phyloP scores from a whole-genome alignment of 352 stramenopile genomes.

The Thraustochytrium striatum region DNA sequence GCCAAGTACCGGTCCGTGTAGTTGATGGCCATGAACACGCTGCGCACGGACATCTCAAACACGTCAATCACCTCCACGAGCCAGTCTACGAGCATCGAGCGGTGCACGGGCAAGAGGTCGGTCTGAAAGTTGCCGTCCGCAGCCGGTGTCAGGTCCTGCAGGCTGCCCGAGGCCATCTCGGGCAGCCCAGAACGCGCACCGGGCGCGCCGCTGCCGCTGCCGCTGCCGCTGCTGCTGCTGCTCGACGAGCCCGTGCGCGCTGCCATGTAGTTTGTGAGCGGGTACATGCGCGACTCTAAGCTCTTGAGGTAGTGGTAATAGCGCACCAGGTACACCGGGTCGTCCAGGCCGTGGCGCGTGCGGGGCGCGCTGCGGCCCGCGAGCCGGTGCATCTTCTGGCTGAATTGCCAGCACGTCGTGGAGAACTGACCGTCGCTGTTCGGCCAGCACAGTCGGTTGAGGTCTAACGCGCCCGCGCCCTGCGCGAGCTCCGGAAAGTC shows the following conservation, averaged over 20 bases:
- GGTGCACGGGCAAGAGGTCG: slow-evolving; percentile 67
- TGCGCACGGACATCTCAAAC: slow-evolving; percentile 83
- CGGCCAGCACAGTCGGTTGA: slow-evolving; percentile 8
- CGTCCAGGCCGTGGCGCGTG: slow-evolving; percentile 15
- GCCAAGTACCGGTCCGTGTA: slow-evolving; percentile 76
- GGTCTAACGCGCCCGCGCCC: not conserved
- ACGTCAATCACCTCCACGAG: slow-evolving; percentile 85
- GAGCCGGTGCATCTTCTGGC: not conserved
- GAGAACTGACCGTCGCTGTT: not conserved
- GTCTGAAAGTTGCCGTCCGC: not conserved
- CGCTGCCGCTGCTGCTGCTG: not conserved
- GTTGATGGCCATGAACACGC: slow-evolving; percentile 79
- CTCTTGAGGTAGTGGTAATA: slow-evolving; percentile 47
- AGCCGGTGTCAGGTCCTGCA: not conserved
- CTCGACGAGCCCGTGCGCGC: not conserved
- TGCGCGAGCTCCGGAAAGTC: not conserved
- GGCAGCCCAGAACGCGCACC: not conserved
- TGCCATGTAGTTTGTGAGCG: not conserved
- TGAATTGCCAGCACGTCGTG: slow-evolving; percentile 30
- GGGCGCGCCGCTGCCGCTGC: not conserved
- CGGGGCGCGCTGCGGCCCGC: not conserved
- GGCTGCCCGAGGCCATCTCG: too few relatives aligned
- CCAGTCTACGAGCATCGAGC: slow-evolving; percentile 84
- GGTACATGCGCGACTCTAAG: slow-evolving; percentile 22
- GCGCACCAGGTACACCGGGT: slow-evolving; percentile 14